phyloP scores from a whole-genome alignment of 352 stramenopile species.

The Phytophthora idaei region DNA sequence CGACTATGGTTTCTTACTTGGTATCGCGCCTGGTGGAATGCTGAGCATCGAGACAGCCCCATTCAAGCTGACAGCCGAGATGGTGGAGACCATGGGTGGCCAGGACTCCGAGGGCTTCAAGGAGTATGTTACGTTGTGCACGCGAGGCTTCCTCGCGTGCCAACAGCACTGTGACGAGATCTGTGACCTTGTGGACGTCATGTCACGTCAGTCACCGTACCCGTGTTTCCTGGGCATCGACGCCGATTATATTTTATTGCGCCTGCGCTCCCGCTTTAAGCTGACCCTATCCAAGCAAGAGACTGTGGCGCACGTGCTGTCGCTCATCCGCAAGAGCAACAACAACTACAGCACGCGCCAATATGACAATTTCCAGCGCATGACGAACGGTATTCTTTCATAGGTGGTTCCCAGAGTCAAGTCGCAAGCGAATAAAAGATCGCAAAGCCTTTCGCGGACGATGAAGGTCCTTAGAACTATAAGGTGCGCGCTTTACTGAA shows the following conservation, averaged over 20 bases:
- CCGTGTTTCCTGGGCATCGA: constrained; percentile 94
- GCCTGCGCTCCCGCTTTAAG: constrained; percentile 90
- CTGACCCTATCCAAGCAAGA: constrained; percentile 87
- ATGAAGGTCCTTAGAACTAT: constrained; percentile 27
- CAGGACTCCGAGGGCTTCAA: constrained; percentile 92
- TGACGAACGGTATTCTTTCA: constrained; percentile 93
- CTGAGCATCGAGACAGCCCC: constrained; percentile 99
- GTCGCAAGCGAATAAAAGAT: constrained; percentile 13
- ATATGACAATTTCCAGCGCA: constrained; percentile 95
- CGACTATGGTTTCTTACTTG: constrained; percentile 99
- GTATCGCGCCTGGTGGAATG: constrained; percentile 97
- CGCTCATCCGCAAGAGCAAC: constrained; percentile 92
- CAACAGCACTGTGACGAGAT: constrained; percentile 96
- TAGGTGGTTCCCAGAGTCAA: constrained; percentile 39
- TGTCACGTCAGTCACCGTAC: constrained; percentile 95
- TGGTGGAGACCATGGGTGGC: constrained; percentile 98
- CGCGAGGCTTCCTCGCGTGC: constrained; percentile 96
- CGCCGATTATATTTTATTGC: constrained; percentile 83
- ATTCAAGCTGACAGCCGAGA: constrained; percentile 99
- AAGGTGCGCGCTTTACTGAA: constrained; percentile 6
- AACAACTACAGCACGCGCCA: constrained; percentile 93
- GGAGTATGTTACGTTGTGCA: constrained; percentile 98
- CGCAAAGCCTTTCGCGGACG: constrained; percentile 8
- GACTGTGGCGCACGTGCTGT: constrained; percentile 90
- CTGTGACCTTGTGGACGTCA: constrained; percentile 97